Percentiles rank a stretch among this genome's conserved stretches.
Conservation (phyloP, 1,284 basidiomycete genomes). For the Tranzscheliella williamsii region DNA sequence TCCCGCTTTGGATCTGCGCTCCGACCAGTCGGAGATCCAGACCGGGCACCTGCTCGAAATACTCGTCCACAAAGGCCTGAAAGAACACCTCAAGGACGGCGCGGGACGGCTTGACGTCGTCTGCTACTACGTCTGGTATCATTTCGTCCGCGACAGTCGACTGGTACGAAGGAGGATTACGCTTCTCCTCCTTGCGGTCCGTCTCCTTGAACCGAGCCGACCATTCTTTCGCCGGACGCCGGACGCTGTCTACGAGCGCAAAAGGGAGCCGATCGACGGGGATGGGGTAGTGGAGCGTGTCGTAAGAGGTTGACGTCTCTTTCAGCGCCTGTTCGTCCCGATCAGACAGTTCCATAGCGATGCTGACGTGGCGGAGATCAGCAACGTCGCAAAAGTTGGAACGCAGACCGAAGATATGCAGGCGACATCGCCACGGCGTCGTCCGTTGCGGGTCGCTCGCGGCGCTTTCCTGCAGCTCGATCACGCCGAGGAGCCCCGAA, state of each 20-base stretch:
- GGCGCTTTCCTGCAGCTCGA: conserved; percentile 8
- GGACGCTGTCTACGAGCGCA: conserved; percentile 10
- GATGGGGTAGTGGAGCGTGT: conserved; percentile 28
- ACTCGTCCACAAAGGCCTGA: conserved; percentile 8
- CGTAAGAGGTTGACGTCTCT: conserved; percentile 11
- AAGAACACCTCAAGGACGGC: conserved; percentile 15
- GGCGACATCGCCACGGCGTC: not conserved
- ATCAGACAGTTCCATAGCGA: conserved; percentile 11
- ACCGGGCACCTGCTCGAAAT: conserved; percentile 32
- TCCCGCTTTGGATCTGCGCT: conserved; percentile 11
- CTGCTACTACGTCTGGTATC: conserved; percentile 12
- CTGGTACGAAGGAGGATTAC: not conserved
- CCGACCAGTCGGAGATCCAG: conserved; percentile 16
- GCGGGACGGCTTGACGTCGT: conserved; percentile 22
- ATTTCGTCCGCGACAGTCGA: conserved; percentile 2
- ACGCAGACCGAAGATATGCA: conserved; percentile 25
- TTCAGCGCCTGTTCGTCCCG: conserved; percentile 13
- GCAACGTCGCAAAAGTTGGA: not conserved
- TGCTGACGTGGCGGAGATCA: conserved; percentile 20
- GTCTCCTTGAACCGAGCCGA: too few relatives aligned
- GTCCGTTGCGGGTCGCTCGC: not conserved
- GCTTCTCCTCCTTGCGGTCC: not conserved
- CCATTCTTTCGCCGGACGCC: conserved; percentile 1
- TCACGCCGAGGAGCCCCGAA: conserved; percentile 19
- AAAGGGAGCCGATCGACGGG: conserved; percentile 23